Conservation (phyloP, 495 filamentous ascomycete genomes). For the Penicillium antarcticum region DNA sequence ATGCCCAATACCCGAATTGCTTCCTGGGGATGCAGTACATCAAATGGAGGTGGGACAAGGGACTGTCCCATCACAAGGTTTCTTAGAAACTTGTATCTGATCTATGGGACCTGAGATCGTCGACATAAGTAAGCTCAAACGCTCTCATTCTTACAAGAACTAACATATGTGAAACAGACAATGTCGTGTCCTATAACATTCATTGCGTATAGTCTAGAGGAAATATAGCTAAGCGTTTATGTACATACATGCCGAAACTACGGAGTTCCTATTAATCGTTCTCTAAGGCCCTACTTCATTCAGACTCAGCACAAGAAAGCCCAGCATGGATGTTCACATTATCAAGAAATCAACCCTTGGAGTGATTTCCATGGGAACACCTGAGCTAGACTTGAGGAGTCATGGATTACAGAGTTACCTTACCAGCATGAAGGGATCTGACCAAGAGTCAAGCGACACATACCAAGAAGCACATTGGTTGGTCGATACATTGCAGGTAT, state of each 20-base stretch:
- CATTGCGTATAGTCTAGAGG: conserved; percentile 32
- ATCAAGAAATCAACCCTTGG: conserved; percentile 7
- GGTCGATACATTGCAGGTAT: conserved; percentile 1
- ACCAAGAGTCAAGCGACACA: conserved; percentile 1
- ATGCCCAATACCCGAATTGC: conserved; percentile 43
- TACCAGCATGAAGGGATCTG: not conserved
- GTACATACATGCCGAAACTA: not conserved
- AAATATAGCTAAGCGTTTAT: conserved; percentile 29
- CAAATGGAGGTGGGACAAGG: conserved; percentile 4
- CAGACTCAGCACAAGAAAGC: not conserved
- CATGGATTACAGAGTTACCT: conserved; percentile 6
- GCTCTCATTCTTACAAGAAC: not conserved
- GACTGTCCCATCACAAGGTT: conserved; percentile 19
- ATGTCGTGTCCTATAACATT: conserved; percentile 29
- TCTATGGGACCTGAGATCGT: conserved; percentile 20
- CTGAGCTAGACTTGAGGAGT: conserved; percentile 6
- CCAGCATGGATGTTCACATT: not conserved
- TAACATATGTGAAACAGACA: conserved; percentile 7
- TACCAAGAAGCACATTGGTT: conserved; percentile 12
- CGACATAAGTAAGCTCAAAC: conserved; percentile 13
- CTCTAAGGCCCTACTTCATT: conserved; percentile 15
- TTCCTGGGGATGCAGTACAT: conserved; percentile 50
- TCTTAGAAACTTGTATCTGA: conserved; percentile 29
- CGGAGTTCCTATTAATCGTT: not conserved
- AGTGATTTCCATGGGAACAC: conserved; percentile 8